Percentiles rank a stretch among this genome's conserved stretches.
Conservation (phyloP, 305 asterid genomes). For the Fraxinus floribunda region DNA sequence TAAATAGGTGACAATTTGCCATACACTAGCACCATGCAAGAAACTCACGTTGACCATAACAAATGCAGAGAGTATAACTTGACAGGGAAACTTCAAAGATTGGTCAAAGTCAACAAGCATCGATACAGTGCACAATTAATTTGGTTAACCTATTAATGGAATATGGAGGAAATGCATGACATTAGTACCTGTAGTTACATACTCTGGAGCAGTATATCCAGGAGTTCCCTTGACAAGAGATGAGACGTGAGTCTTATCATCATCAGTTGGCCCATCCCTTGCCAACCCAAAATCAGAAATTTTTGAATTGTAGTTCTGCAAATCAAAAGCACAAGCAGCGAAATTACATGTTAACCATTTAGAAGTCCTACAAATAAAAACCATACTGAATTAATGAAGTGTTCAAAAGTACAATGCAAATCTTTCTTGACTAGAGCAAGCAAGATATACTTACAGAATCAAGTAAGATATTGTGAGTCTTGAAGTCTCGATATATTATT, state of each 20-base stretch:
- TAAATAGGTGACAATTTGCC: neutral
- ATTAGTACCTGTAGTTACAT: constrained; percentile 70
- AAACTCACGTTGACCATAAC: neutral
- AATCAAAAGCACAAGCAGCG: constrained; percentile 8
- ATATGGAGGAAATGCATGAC: neutral
- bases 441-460: constrained; percentile 55
- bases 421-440: neutral
- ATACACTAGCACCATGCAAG: neutral
- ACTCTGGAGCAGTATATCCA: constrained; percentile 95
- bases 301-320: constrained; percentile 74
- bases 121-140: neutral
- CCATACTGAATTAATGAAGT: neutral
- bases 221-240: constrained; percentile 88
- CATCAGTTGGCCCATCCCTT: constrained; percentile 77
- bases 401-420: neutral
- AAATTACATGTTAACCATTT: constrained; percentile 4
- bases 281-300: constrained; percentile 97
- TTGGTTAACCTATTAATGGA: neutral
- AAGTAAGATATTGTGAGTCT: constrained; percentile 80
- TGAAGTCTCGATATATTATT: constrained; percentile 89
- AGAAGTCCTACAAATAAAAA: neutral
- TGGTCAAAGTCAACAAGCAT: neutral
- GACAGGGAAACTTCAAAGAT: neutral
- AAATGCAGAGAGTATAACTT: neutral
- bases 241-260: constrained; percentile 78